These are phyloP conservation scores for Globisporangium megalacanthum DNA, from an alignment of 352 stramenopile species.

Conservation along the genomic window DNA sequence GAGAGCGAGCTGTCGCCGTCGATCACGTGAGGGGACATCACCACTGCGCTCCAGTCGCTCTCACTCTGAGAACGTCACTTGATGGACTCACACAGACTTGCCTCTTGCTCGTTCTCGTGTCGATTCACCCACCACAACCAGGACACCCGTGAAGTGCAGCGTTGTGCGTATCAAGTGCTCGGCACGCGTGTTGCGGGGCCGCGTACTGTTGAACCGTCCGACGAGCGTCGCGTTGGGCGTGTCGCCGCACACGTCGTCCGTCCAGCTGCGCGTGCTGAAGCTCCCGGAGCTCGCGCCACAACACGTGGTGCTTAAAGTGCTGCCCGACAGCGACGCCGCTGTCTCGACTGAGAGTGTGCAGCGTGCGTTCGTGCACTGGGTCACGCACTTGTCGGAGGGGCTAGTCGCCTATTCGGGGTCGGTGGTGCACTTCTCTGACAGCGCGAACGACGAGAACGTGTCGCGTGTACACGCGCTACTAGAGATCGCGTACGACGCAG, in stretches of 20 bases:
- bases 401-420: slow-evolving; percentile 28
- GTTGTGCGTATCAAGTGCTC: slow-evolving; percentile 42
- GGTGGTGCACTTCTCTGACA: slow-evolving; percentile 18
- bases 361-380: slow-evolving; percentile 30
- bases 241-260: slow-evolving; percentile 6
- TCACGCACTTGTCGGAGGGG: slow-evolving; percentile 9
- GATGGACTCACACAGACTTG: not conserved
- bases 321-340: slow-evolving; percentile 3
- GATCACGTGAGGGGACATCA: slow-evolving; percentile 2
- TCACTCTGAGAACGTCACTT: not conserved
- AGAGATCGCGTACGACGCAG: slow-evolving; percentile 37
- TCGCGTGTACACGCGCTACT: slow-evolving; percentile 21
- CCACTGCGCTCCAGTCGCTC: too few species aligned
- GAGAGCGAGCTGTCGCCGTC: not conserved
- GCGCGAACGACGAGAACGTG: not conserved
- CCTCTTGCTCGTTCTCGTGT: not conserved
- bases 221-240: slow-evolving; percentile 16
- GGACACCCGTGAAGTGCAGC: slow-evolving; percentile 16
- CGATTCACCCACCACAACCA: slow-evolving; percentile 2
- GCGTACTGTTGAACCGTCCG: slow-evolving; percentile 31
- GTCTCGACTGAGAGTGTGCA: slow-evolving; percentile 12
- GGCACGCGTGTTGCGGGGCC: slow-evolving; percentile 22
- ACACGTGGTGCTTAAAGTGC: slow-evolving; percentile 22
- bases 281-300: slow-evolving; percentile 34
- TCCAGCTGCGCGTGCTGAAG: slow-evolving; percentile 51